A percentile compares a stretch with the other conserved stretches of the same genome.
These are phyloP conservation scores for Penicillium turbatum DNA, from an alignment of 495 filamentous ascomycete genomes.

Conservation along the genomic window DNA sequence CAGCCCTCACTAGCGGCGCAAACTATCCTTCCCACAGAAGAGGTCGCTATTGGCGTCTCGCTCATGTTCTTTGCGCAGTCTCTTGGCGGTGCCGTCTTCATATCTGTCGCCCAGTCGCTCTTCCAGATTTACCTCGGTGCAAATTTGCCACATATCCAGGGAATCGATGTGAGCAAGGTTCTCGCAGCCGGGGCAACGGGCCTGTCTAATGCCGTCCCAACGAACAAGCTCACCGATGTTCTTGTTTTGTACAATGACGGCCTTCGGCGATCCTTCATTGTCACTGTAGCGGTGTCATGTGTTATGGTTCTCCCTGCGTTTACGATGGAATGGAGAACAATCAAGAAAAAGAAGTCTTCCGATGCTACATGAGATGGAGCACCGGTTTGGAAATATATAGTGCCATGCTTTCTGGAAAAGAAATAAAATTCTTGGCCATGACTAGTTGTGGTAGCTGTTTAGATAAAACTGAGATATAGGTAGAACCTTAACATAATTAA, in stretches of 20 bases:
- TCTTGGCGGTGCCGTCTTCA: slow-evolving; percentile 62
- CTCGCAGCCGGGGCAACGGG: slow-evolving; percentile 17
- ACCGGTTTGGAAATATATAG: no score
- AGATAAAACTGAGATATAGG: no score
- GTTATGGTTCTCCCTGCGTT: slow-evolving; percentile 47
- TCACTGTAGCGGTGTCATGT: slow-evolving; percentile 51
- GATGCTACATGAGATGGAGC: neutral
- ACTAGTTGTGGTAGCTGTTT: no score
- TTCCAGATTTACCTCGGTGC: slow-evolving; percentile 50
- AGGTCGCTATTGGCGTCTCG: slow-evolving; percentile 59
- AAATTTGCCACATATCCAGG: slow-evolving; percentile 37
- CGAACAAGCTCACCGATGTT: slow-evolving; percentile 37
- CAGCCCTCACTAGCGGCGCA: slow-evolving; percentile 61
- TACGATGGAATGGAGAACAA: slow-evolving; percentile 58
- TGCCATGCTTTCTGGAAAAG: no score
- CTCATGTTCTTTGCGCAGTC: slow-evolving; percentile 65
- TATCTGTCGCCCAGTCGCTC: slow-evolving; percentile 55
- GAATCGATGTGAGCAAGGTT: slow-evolving; percentile 37
- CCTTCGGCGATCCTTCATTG: slow-evolving; percentile 49
- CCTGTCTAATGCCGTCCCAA: slow-evolving; percentile 32
- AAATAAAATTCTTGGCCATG: no score
- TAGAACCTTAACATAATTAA: no score
- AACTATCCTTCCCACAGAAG: slow-evolving; percentile 49
- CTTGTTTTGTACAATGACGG: slow-evolving; percentile 56
- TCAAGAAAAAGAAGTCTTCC: slow-evolving; percentile 38